Conservation (phyloP, 2,329 filamentous ascomycete genomes). For the Trichoderma sp. region DNA sequence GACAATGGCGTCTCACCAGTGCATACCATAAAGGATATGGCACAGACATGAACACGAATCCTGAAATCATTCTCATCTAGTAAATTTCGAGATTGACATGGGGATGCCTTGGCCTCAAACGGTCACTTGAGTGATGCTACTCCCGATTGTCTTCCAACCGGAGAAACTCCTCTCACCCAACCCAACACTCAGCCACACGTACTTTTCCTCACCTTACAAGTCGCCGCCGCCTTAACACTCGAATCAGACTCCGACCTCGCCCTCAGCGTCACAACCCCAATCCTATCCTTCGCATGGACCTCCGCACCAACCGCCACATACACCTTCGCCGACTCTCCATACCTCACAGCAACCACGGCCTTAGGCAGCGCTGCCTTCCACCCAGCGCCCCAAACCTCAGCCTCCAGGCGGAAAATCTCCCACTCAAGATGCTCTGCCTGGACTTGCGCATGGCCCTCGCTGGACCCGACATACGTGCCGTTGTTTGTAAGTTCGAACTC, state of each 20-base stretch:
- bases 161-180: no score
- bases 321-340: conserved; percentile 44
- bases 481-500: conserved; percentile 52
- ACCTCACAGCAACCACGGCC: conserved; percentile 45
- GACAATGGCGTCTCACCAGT: no score
- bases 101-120: no score
- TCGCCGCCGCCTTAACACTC: conserved; percentile 35
- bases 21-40: no score
- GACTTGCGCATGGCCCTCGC: conserved; percentile 39
- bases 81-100: no score
- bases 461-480: conserved; percentile 40
- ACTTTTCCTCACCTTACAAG: conserved; percentile 40
- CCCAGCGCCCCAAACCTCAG: conserved; percentile 47
- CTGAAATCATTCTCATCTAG: no score
- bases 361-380: conserved; percentile 51
- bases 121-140: no score
- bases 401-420: conserved; percentile 53
- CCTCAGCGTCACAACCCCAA: conserved; percentile 37
- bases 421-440: conserved; percentile 45
- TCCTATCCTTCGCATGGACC: conserved; percentile 37
- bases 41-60: no score
- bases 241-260: conserved; percentile 51
- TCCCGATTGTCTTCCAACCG: no score
- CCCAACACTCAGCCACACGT: not conserved
- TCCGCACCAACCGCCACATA: conserved; percentile 48